A percentile compares a stretch with the other conserved stretches of the same genome.
Conservation (phyloP, 352 stramenopile species). For the Phytophthora sojae region DNA sequence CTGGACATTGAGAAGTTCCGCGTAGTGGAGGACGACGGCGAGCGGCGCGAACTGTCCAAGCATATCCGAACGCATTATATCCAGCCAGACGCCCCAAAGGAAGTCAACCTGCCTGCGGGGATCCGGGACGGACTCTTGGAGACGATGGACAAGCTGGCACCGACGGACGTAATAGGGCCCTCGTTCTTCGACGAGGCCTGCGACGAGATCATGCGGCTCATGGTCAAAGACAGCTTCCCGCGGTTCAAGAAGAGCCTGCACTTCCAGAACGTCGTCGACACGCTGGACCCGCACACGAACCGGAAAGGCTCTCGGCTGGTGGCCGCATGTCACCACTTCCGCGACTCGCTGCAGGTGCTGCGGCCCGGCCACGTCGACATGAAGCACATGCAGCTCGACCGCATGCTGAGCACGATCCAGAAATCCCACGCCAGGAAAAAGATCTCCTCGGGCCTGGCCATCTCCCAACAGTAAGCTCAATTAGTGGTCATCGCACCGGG, state of each 20-base stretch:
- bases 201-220: constrained; percentile 84
- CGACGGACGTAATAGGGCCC: constrained; percentile 33
- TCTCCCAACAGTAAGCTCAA: constrained; percentile 12
- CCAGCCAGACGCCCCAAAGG: constrained; percentile 57
- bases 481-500: neutral
- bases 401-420: constrained; percentile 75
- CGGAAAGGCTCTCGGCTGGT: constrained; percentile 71
- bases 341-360: constrained; percentile 70
- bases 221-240: constrained; percentile 84
- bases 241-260: constrained; percentile 80
- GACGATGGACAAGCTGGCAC: constrained; percentile 32
- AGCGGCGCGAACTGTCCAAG: constrained; percentile 41
- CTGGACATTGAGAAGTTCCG: constrained; percentile 73
- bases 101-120: constrained; percentile 73
- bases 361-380: constrained; percentile 68
- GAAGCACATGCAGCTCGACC: constrained; percentile 58
- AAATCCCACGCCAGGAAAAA: constrained; percentile 64
- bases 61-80: constrained; percentile 72
- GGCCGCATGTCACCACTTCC: constrained; percentile 76
- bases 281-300: constrained; percentile 67
- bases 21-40: constrained; percentile 15
- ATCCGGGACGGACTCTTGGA: constrained; percentile 58
- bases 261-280: constrained; percentile 73
- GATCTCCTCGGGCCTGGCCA: constrained; percentile 3
- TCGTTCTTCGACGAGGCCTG: constrained; percentile 68